Conservation (phyloP, 768 basidiomycete genomes). For the Leccinum truebloodii region DNA sequence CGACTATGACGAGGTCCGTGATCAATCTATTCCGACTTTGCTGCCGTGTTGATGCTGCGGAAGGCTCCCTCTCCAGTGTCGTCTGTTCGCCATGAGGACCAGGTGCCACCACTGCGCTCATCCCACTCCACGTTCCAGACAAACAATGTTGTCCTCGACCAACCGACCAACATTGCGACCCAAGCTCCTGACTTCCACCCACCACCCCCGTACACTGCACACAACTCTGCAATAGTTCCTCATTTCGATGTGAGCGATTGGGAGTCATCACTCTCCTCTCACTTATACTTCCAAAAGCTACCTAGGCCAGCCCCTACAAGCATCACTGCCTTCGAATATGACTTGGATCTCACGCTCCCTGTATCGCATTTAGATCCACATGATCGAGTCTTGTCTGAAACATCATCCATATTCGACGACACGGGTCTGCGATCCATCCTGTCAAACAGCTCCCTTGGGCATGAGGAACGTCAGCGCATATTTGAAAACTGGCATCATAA, state of each 20-base stretch:
- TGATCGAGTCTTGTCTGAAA: neutral
- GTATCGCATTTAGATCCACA: neutral
- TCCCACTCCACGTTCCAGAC: neutral
- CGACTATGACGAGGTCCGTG: too few species aligned
- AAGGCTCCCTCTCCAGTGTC: too few species aligned
- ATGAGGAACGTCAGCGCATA: neutral
- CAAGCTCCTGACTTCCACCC: neutral
- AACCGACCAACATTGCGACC: neutral
- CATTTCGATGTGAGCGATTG: neutral
- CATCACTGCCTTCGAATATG: neutral
- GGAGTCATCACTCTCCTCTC: neutral
- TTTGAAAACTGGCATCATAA: neutral
- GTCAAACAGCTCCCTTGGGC: neutral
- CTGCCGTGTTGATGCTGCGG: too few species aligned
- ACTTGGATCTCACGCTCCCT: neutral
- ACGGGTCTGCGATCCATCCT: neutral
- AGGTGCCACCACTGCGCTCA: too few species aligned
- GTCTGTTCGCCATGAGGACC: too few species aligned
- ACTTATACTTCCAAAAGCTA: neutral
- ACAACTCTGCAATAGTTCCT: neutral
- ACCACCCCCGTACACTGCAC: neutral
- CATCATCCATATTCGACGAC: neutral
- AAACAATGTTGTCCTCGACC: neutral
- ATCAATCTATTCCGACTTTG: too few species aligned
- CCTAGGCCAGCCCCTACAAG: neutral